Evolutionary conservation across 129 eudicot genomes (phyloP).

Genomic region (Deinandra increscens): DNA sequence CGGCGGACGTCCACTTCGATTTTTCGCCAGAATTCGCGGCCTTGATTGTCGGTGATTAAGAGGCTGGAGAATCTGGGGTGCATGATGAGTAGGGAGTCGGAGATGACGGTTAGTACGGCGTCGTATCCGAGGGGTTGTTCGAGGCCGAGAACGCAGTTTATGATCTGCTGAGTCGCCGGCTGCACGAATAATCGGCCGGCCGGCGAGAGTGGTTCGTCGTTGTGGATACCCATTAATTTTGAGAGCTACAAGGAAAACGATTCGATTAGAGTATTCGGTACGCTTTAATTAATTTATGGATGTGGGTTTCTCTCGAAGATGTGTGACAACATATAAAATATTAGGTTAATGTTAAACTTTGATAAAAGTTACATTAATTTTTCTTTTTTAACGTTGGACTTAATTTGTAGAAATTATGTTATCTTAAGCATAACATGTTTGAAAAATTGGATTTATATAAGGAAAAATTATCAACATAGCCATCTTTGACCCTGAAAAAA

Average conservation of each 20-base stretch:
- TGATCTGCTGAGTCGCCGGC: constrained; percentile 54
- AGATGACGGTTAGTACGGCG: constrained; percentile 38
- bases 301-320: too few relatives aligned
- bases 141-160: constrained; percentile 51
- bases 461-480: too few relatives aligned
- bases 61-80: constrained; percentile 85
- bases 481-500: too few relatives aligned
- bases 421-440: too few relatives aligned
- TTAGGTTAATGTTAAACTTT: too few relatives aligned
- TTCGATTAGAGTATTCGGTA: neutral
- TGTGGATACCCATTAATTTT: constrained; percentile 2
- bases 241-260: neutral
- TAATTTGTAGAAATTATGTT: too few relatives aligned
- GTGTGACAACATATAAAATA: too few relatives aligned
- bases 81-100: constrained; percentile 49
- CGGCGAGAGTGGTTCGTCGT: constrained; percentile 68
- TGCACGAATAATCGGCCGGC: constrained; percentile 67
- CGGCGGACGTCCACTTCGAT: constrained; percentile 50
- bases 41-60: constrained; percentile 40
- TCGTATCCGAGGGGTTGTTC: constrained; percentile 35
- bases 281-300: neutral
- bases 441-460: too few relatives aligned
- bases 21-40: constrained; percentile 61
- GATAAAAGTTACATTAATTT: too few relatives aligned
- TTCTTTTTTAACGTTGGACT: too few relatives aligned